Conservation (phyloP, 140 eudicot species). For the Artemisia princeps region DNA sequence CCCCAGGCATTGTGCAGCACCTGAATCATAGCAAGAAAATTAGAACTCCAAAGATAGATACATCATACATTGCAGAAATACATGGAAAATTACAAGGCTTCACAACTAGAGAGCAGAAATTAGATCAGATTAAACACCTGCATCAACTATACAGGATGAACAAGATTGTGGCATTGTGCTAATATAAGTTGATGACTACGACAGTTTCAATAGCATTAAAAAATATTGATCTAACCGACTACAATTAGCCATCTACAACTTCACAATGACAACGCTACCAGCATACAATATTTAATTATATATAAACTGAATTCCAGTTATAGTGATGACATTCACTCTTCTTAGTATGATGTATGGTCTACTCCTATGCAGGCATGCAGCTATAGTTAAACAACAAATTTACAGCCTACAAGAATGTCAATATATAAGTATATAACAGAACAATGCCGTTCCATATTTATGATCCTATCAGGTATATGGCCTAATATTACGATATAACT, state of each 20-base stretch:
- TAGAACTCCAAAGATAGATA: neutral
- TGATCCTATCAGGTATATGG: slow-evolving; percentile 16
- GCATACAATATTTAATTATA: slow-evolving; percentile 5
- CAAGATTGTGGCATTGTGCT: neutral
- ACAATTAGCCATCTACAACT: slow-evolving; percentile 4
- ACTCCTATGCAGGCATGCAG: slow-evolving; percentile 25
- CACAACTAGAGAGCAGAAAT: neutral
- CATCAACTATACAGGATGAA: slow-evolving; percentile 11
- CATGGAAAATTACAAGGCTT: neutral
- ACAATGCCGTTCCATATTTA: slow-evolving; percentile 4
- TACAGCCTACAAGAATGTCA: slow-evolving; percentile 6
- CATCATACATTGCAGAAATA: neutral
- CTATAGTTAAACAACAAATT: slow-evolving; percentile 12
- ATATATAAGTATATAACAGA: slow-evolving; percentile 16
- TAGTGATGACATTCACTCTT: slow-evolving; percentile 3
- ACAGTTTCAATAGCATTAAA: neutral
- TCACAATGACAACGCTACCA: slow-evolving; percentile 4
- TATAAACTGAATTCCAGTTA: slow-evolving; percentile 7
- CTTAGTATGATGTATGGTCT: neutral
- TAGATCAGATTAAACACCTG: neutral
- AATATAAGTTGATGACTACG: neutral
- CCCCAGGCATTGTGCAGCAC: slow-evolving; percentile 94
- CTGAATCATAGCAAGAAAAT: slow-evolving; percentile 32
- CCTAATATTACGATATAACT: neutral
- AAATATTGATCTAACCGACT: too few relatives aligned